A percentile compares a stretch with the other conserved stretches of the same genome.
phyloP scores from a whole-genome alignment of 2,329 filamentous ascomycete genomes.

The Aureobasidium sp. region DNA sequence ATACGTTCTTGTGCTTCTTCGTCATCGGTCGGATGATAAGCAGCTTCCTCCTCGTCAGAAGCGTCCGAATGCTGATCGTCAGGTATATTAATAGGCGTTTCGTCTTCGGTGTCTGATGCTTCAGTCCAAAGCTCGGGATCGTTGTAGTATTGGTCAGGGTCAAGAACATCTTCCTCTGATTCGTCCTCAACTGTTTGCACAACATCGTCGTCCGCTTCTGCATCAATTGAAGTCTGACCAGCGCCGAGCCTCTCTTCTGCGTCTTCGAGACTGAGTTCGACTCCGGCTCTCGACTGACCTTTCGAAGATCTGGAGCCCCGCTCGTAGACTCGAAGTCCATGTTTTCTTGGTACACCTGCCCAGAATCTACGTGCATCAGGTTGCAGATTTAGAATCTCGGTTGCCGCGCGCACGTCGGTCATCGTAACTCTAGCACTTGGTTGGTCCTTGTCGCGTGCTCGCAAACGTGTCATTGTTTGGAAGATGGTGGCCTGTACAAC shows the following conservation, averaged over 20 bases:
- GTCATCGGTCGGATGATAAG: neutral
- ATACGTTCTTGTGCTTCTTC: conserved; percentile 1
- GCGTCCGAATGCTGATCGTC: neutral
- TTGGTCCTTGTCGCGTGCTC: conserved; percentile 37
- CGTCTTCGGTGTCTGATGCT: conserved; percentile 19
- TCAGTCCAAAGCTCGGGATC: conserved; percentile 33
- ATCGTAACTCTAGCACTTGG: conserved; percentile 23
- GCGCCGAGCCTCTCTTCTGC: conserved; percentile 35
- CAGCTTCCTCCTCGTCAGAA: neutral
- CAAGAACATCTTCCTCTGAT: conserved; percentile 27
- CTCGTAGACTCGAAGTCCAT: conserved; percentile 43
- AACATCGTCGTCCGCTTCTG: neutral
- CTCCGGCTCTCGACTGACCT: neutral
- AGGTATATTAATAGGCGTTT: neutral
- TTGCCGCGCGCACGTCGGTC: conserved; percentile 48
- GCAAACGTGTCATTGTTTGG: conserved; percentile 62
- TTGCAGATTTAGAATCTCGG: conserved; percentile 48
- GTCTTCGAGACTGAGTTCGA: conserved; percentile 33
- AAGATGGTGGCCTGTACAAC: conserved; percentile 64
- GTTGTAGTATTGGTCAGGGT: conserved; percentile 42
- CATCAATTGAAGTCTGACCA: neutral
- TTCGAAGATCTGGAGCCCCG: neutral
- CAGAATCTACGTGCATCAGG: conserved; percentile 44
- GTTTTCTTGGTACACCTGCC: conserved; percentile 46
- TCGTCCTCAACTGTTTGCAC: conserved; percentile 16